Evolutionary conservation across 352 stramenopile genomes (phyloP).

Genomic region (Phytophthora pluvialis): DNA sequence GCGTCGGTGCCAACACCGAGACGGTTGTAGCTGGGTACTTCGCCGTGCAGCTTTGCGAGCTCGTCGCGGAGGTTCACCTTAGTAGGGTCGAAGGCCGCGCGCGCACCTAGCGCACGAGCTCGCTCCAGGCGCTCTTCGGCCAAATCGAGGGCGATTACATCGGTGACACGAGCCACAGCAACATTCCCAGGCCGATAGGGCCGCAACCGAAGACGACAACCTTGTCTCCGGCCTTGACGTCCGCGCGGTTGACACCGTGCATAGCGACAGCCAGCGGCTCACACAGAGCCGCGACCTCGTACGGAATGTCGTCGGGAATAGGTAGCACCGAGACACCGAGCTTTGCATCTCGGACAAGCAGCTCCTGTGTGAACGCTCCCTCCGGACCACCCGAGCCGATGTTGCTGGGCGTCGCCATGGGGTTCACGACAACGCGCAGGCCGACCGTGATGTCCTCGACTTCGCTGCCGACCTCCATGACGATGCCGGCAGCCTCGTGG

Average conservation of each 20-base stretch:
- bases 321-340: constrained; percentile 29
- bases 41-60: constrained; percentile 27
- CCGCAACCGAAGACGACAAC: constrained; percentile 35
- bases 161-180: constrained; percentile 33
- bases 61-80: constrained; percentile 31
- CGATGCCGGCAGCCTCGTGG: constrained; percentile 28
- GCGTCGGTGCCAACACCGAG: constrained; percentile 32
- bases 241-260: constrained; percentile 31
- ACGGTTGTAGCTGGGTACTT: constrained; percentile 35
- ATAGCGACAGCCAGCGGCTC: constrained; percentile 33
- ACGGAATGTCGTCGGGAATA: constrained; percentile 34
- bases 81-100: constrained; percentile 30
- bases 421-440: constrained; percentile 37
- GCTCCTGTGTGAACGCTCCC: constrained; percentile 32
- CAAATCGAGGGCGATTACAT: constrained; percentile 31
- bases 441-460: constrained; percentile 30
- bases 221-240: constrained; percentile 34
- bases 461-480: constrained; percentile 32
- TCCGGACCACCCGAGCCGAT: constrained; percentile 30
- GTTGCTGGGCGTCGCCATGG: constrained; percentile 35
- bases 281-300: constrained; percentile 29
- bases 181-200: constrained; percentile 32
- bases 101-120: constrained; percentile 23
- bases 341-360: constrained; percentile 30
- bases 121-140: constrained; percentile 31